Evolutionary conservation across 1,284 basidiomycete genomes (phyloP).

Genomic region (Malassezia yamatoensis): DNA sequence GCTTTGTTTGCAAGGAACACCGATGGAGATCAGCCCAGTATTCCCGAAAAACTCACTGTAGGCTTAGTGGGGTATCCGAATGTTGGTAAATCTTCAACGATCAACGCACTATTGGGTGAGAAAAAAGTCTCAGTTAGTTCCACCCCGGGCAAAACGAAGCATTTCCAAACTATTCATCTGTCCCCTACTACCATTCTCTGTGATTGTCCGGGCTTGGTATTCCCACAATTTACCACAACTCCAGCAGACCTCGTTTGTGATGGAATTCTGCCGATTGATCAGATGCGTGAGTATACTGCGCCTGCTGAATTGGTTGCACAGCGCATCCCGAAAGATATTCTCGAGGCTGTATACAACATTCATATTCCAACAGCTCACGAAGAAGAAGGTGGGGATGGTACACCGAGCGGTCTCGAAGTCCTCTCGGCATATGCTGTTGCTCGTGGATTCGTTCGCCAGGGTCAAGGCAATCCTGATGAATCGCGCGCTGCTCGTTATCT

Average conservation of each 20-base stretch:
- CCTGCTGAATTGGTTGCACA: slow-evolving; percentile 71
- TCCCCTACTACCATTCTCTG: slow-evolving; percentile 81
- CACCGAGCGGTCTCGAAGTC: slow-evolving; percentile 69
- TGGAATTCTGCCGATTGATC: slow-evolving; percentile 94
- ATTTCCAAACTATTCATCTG: slow-evolving; percentile 94
- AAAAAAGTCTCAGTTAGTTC: slow-evolving; percentile 47
- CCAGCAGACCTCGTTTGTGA: slow-evolving; percentile 89
- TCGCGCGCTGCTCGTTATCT: slow-evolving; percentile 83
- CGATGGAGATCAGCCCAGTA: slow-evolving; percentile 2
- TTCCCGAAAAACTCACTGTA: slow-evolving; percentile 55
- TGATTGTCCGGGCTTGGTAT: slow-evolving; percentile 96
- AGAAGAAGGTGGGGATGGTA: slow-evolving; percentile 77
- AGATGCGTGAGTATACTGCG: slow-evolving; percentile 86
- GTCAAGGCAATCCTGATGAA: slow-evolving; percentile 94
- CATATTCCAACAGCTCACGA: slow-evolving; percentile 59
- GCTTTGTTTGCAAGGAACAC: slow-evolving; percentile 49
- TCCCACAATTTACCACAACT: slow-evolving; percentile 69
- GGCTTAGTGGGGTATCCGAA: slow-evolving; percentile 61
- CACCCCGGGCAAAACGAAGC: slow-evolving; percentile 75
- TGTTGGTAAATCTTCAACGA: slow-evolving; percentile 47
- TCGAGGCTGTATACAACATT: slow-evolving; percentile 83
- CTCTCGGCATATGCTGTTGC: slow-evolving; percentile 67
- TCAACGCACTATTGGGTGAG: slow-evolving; percentile 45
- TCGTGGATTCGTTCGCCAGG: slow-evolving; percentile 83
- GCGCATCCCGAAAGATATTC: slow-evolving; percentile 70